phyloP scores from a whole-genome alignment of 2,329 filamentous ascomycete genomes.

The Fusarium irregulare region DNA sequence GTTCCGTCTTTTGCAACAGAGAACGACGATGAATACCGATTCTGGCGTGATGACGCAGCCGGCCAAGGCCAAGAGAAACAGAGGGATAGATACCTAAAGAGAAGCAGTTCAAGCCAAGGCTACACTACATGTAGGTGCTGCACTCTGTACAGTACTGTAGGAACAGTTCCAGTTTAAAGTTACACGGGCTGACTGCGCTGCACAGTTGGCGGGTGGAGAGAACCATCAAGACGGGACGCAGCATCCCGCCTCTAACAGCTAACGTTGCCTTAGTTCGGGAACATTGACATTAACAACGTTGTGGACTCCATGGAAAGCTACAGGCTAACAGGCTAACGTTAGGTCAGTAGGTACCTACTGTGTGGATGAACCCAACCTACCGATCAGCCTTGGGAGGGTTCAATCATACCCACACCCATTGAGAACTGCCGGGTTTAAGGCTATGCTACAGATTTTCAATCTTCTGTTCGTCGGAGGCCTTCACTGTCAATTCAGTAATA shows the following conservation, averaged over 20 bases:
- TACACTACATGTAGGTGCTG: background rate
- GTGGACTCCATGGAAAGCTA: background rate
- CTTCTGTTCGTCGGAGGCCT: background rate
- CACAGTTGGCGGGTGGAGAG: conserved; percentile 22
- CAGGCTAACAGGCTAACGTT: conserved; percentile 1
- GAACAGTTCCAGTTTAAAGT: background rate
- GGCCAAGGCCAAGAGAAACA: conserved; percentile 2
- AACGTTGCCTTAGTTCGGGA: conserved; percentile 16
- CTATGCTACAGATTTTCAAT: background rate
- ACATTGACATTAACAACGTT: background rate
- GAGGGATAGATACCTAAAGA: background rate
- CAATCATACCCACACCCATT: conserved; percentile 19
- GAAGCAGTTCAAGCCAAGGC: background rate
- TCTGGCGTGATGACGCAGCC: conserved; percentile 3
- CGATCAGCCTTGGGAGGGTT: conserved; percentile 37
- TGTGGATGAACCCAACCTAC: conserved; percentile 20
- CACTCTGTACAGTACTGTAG: background rate
- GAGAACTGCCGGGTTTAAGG: conserved; percentile 28
- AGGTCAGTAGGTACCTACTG: background rate
- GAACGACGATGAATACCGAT: background rate
- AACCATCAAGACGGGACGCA: conserved; percentile 32
- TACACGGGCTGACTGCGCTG: conserved; percentile 16
- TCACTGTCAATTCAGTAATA: background rate
- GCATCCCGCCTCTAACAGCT: conserved; percentile 26
- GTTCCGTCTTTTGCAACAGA: conserved; percentile 10